Evolutionary conservation across 345 rosid species (phyloP).

Genomic region (Eucalyptus cloeziana): DNA sequence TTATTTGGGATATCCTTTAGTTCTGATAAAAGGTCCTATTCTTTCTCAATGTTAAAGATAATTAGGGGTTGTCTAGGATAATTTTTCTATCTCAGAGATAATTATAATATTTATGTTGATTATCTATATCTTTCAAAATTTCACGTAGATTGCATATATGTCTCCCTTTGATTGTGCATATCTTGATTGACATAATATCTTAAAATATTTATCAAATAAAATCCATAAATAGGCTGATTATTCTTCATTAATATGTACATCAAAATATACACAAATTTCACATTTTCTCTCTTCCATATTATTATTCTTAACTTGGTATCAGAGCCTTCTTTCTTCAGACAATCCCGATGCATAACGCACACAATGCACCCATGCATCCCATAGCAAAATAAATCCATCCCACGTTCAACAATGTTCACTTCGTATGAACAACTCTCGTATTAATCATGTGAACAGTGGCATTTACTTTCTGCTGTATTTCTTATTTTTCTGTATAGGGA

Average conservation of each 20-base stretch:
- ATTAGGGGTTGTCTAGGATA: neutral
- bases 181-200: no score
- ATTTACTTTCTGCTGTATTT: neutral
- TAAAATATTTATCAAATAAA: no score
- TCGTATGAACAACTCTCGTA: neutral
- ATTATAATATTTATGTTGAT: neutral
- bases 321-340: neutral
- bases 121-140: neutral
- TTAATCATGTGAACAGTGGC: no score
- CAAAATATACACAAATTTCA: neutral
- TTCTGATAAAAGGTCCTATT: conserved; percentile 81
- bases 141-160: neutral
- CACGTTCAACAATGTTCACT: neutral
- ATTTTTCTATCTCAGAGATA: neutral
- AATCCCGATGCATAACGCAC: rapidly evolving
- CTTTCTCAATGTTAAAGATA: conserved; percentile 34
- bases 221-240: no score
- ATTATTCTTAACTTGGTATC: no score
- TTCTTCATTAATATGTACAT: neutral
- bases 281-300: neutral
- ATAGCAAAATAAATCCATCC: neutral
- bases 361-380: rapidly evolving
- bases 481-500: neutral
- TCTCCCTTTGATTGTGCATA: neutral
- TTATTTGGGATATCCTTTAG: conserved; percentile 84